Base-by-base conservation (phyloP, 2,329 filamentous ascomycete species). In the Epichloe bromicola region DNA sequence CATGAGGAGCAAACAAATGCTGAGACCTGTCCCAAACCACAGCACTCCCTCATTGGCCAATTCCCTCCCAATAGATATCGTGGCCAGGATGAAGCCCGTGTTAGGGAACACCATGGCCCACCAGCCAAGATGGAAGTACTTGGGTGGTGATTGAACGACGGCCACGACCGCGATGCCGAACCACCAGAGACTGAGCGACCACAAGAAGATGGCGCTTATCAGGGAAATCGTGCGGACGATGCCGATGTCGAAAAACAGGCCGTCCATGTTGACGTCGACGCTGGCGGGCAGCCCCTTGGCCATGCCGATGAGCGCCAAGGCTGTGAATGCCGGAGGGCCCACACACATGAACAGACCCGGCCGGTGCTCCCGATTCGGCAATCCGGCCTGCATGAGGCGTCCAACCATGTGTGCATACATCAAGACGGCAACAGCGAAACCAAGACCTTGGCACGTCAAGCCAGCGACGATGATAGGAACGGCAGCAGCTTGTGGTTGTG, bases 321-420 rank as follows among this genome's bases (percentile, higher is more conserved):
- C 80, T 0, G 84, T 88, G 68, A 86, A 88, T 1, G 81, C 76
- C 0, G 83, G 83, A 1, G 85, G 83, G 0, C 85, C 85, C n/a
- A 87, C 84, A 53, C 81, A 83, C 70, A 88, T 86, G 69, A 86
- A 88, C 62, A 88, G 76, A 1, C 79, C 83, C 0, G 84, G 80
- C 48, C 84, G 71, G 54, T 83, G 80, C 59, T 85, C 80, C 7
- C 64, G 51, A 46, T 64, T 56, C 0, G 83, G 83, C 15, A 86
- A 73, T 1, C 83, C 74, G 1, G 74, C 72, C 56, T 80, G 75
- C 79, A 88, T 84, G n/a, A 88, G 70, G 5, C 85, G 76, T 41
- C 80, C 81, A 51, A 87, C 77, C 72, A 85, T 86, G 61, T 83
- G 78, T 0, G 83, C 73, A 60, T 86, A 86, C 81, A 88, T 86